Conservation (phyloP, 495 filamentous ascomycete species). For the Daldinia vernicosa region DNA sequence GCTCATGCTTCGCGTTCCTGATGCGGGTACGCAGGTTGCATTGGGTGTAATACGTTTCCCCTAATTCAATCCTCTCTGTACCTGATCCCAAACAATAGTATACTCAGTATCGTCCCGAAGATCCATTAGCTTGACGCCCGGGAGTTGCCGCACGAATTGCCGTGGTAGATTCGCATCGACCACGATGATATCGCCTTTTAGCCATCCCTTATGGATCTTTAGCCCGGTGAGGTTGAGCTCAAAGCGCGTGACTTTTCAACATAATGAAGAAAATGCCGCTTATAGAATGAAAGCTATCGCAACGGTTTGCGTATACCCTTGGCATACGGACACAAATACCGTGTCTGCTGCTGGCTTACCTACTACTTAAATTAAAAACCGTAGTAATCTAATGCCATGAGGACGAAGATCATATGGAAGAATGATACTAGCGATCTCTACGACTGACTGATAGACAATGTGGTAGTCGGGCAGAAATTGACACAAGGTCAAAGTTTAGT, state of each 20-base stretch:
- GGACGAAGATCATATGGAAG: neutral
- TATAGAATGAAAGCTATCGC: neutral
- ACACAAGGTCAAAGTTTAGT: neutral
- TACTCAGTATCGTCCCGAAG: neutral
- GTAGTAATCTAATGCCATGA: neutral
- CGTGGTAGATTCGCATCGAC: neutral
- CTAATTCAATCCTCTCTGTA: neutral
- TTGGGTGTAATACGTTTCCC: conserved; percentile 15
- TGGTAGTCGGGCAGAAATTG: neutral
- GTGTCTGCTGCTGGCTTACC: neutral
- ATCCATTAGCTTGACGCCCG: neutral
- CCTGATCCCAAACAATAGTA: neutral
- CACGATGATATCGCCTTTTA: neutral
- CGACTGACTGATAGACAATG: neutral
- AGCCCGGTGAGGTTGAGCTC: neutral
- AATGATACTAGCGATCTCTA: neutral
- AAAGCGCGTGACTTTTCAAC: neutral
- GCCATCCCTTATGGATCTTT: no score
- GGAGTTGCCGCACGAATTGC: neutral
- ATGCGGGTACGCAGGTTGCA: conserved; percentile 16
- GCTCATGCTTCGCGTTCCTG: conserved; percentile 5
- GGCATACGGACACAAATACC: neutral
- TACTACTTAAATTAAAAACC: neutral
- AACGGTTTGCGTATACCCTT: neutral
- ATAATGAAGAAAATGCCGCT: neutral